These are phyloP conservation scores for Ophiocordyceps robertsii DNA, from an alignment of 2,329 filamentous ascomycete species.

Conservation along the genomic window DNA sequence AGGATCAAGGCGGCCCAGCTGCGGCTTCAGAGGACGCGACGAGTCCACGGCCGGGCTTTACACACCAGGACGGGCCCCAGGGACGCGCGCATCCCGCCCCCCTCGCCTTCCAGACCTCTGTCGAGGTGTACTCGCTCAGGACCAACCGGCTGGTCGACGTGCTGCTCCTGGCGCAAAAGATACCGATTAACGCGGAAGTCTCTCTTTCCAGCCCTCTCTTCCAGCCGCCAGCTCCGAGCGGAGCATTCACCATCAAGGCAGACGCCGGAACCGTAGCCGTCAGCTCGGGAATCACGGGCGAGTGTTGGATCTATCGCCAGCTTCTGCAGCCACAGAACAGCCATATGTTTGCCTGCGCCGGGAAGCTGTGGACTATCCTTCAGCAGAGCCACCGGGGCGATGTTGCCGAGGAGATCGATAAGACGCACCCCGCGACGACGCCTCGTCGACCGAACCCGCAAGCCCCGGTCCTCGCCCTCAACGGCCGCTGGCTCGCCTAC, in stretches of 20 bases:
- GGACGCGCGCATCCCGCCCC: slow-evolving; percentile 25
- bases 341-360: slow-evolving; percentile 51
- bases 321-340: slow-evolving; percentile 26
- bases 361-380: slow-evolving; percentile 84
- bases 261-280: slow-evolving; percentile 60
- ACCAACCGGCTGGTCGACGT: slow-evolving; percentile 60
- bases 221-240: slow-evolving; percentile 54
- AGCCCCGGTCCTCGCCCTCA: slow-evolving; percentile 54
- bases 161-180: slow-evolving; percentile 56
- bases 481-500: slow-evolving; percentile 64
- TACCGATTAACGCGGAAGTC: slow-evolving; percentile 39
- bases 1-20: slow-evolving; percentile 21
- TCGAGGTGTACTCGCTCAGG: slow-evolving; percentile 77
- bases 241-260: slow-evolving; percentile 60
- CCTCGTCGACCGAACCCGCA: slow-evolving; percentile 32
- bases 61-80: slow-evolving; percentile 22
- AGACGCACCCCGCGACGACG: slow-evolving; percentile 19
- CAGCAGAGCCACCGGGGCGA: slow-evolving; percentile 45
- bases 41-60: slow-evolving; percentile 25
- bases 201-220: slow-evolving; percentile 50
- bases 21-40: slow-evolving; percentile 26
- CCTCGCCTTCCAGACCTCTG: slow-evolving; percentile 68
- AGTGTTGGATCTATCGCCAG: slow-evolving; percentile 66
- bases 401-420: slow-evolving; percentile 30
- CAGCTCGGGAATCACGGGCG: slow-evolving; percentile 71